Base-by-base conservation (phyloP, 768 basidiomycete genomes). In the Lactarius quietus region DNA sequence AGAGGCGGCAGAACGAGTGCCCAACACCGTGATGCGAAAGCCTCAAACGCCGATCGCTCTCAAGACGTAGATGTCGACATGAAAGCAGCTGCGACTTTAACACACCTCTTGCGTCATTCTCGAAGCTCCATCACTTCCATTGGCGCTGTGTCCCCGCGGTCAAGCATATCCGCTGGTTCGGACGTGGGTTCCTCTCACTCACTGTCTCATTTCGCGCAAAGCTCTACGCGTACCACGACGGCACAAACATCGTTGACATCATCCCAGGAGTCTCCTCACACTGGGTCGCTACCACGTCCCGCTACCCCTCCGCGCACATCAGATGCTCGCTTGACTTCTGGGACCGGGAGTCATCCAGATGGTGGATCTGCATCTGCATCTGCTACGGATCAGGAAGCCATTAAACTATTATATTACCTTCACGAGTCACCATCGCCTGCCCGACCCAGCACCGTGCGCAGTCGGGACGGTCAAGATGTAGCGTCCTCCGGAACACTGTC, bases 341-440 rank as follows among this genome's bases (percentile, higher is more conserved):
- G 66, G 68, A 68, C 68, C 62, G 65, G 51, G 38, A 65, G 60
- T 68, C 68, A 64, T 65, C 69, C 65, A 1, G 68, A 62, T 54
- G 63, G 65, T 23, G 68, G 74, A 68, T 77, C 76, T 77, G 69
- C 72, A 69, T 81, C 80, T 66, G 84, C 63, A 1, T 62, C 67
- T 52, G 69, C 78, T 7, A 85, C 86, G 36, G 90, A 91, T 73
- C 87, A 85, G 66, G 92, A 93, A 71, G 92, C 92, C 0, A 91
- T 92, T n/a, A 90, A 91, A 72, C 76, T 93, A 52, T 89, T 94
- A 85, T 78, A 93, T 26, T 90, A 84, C 76, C 83, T 94, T 58
- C 92, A 92, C 48, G 92, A 91, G 7, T 92, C 90, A 1, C 92
- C 92, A 0, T 92, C 90, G 0, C 92, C 92, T 10, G 89, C 81